Conservation (phyloP, 2,329 filamentous ascomycete genomes). For the Fusarium acutatum region DNA sequence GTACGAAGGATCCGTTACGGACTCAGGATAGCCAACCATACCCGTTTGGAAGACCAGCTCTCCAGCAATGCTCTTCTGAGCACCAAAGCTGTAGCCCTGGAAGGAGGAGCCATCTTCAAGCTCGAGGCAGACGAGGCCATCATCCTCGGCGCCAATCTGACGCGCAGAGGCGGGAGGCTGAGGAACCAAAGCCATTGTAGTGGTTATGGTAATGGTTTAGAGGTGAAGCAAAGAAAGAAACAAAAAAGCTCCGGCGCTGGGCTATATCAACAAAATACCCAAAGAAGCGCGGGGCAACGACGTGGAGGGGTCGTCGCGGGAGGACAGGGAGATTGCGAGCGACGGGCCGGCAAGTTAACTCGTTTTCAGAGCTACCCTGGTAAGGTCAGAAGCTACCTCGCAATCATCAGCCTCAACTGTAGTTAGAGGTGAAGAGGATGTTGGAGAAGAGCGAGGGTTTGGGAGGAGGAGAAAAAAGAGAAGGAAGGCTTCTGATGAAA, state of each 20-base stretch:
- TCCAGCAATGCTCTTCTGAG: slow-evolving; percentile 90
- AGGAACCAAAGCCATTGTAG: slow-evolving; percentile 48
- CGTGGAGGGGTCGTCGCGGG: slow-evolving; percentile 28
- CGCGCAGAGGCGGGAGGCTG: slow-evolving; percentile 68
- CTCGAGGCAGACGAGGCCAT: slow-evolving; percentile 83
- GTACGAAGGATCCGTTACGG: slow-evolving; percentile 86
- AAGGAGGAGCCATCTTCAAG: slow-evolving; percentile 90
- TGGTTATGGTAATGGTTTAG: slow-evolving; percentile 10
- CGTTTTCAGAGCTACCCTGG: slow-evolving; percentile 50
- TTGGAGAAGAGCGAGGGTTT: slow-evolving; percentile 36
- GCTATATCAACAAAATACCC: slow-evolving; percentile 24
- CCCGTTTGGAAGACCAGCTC: slow-evolving; percentile 99
- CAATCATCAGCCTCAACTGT: slow-evolving; percentile 48
- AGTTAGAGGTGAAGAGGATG: slow-evolving; percentile 28
- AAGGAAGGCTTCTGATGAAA: slow-evolving; percentile 27
- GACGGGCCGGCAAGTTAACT: slow-evolving; percentile 49
- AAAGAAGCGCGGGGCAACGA: slow-evolving; percentile 43
- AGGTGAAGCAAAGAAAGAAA: slow-evolving; percentile 11
- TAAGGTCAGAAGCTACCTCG: slow-evolving; percentile 51
- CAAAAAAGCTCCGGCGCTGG: slow-evolving; percentile 20
- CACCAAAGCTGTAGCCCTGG: slow-evolving; percentile 96
- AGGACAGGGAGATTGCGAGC: slow-evolving; percentile 44
- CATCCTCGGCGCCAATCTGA: slow-evolving; percentile 60
- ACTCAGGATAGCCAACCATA: slow-evolving; percentile 99
- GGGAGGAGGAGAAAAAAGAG: slow-evolving; percentile 32